Percentiles rank a stretch among this genome's conserved stretches.
phyloP scores from a whole-genome alignment of 345 rosid species.

The Ceriops tagal region DNA sequence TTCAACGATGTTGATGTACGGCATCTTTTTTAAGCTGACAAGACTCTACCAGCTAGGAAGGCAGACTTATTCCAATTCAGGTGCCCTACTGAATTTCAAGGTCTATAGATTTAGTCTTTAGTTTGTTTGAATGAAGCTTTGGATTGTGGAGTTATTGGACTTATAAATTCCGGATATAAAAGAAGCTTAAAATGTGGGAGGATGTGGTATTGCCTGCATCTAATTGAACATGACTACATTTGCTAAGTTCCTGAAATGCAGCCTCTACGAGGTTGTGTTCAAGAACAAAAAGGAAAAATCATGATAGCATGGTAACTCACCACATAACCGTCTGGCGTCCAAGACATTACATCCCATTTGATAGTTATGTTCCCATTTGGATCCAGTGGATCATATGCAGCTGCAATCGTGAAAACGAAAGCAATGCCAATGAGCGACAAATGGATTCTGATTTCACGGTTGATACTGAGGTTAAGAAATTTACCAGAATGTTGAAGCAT shows the following conservation, averaged over 20 bases:
- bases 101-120: too few relatives aligned
- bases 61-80: too few relatives aligned
- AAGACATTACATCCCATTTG: conserved; percentile 73
- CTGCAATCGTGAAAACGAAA: conserved; percentile 28
- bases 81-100: too few relatives aligned
- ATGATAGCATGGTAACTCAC: conserved; percentile 30
- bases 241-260: background rate
- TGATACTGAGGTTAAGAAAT: background rate
- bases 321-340: conserved; percentile 78
- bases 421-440: background rate
- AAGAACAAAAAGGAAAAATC: background rate
- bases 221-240: background rate
- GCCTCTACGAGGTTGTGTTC: background rate
- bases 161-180: background rate
- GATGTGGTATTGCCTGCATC: background rate
- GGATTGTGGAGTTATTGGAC: too few relatives aligned
- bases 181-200: background rate
- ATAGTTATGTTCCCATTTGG: conserved; percentile 72
- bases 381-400: conserved; percentile 69
- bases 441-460: background rate
- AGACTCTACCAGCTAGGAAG: too few relatives aligned
- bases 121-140: too few relatives aligned
- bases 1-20: too few relatives aligned
- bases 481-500: conserved; percentile 41
- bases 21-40: too few relatives aligned